Base-by-base conservation (phyloP, 1,284 basidiomycete species). In the Cutaneotrichosporon daszewskae region DNA sequence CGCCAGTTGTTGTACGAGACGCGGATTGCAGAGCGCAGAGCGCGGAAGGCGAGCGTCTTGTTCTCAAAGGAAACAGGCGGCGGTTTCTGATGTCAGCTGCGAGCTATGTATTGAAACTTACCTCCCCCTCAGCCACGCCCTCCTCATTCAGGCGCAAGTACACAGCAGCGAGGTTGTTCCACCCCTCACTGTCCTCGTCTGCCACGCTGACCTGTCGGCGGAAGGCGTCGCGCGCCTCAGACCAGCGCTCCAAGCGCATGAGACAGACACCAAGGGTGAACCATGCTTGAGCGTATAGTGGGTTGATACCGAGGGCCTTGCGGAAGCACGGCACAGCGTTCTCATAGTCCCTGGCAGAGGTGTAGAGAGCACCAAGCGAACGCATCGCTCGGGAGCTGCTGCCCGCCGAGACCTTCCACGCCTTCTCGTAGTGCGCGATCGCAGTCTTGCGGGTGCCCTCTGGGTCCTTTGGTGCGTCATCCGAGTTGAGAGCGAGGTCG, bases 131-230 rank as follows among this genome's bases (percentile, higher is more conserved):
- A 33, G 57, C 58, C 19, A 37, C 17, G 0, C 54, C 58, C 32
- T 62, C 62, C 45, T 78, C 75, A 20, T 80, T 82, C 67, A 91
- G 77, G 23, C 87, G 82, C 43, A 99, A 78, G 69, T 97, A 96
- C 60, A 92, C 85, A 52, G 85, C 92, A 18, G 94, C 95, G 42
- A 99, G 74, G 68, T 99, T 99, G 66, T 86, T 96, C 95, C 95
- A 98, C 54, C 89, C 92, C 75, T 98, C 94, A 4, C 81, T 87
- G 62, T 99, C 92, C 58, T 98, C 94, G 50, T 94, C 89, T 52
- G 97, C 92, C 49, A 98, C 82, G 9, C 79, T 75, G 0, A 95
- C 90, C 58, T 88, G 90, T 27, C 92, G 77, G 37, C 77, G 75
- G 71, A 98, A 98, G 1, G 87, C 84, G 36, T 85, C 81, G 45